Evolutionary conservation across 805 yeast species (phyloP), one percentile per base, ranked within the genome.

Genomic region (Saccharomycopsis malanga): DNA sequence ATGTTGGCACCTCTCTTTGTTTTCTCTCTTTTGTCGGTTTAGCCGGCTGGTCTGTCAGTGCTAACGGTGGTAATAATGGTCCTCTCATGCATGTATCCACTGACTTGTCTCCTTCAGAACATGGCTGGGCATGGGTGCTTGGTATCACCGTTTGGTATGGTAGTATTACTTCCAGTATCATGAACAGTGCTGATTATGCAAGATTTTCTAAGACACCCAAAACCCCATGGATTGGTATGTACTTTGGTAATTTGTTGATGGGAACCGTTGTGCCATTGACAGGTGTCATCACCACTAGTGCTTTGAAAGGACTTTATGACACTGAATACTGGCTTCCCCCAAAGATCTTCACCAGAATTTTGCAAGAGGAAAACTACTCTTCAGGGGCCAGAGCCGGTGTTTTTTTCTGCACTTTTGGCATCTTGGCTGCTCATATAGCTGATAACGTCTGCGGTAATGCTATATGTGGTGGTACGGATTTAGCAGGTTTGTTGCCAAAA

Each of bases 101-200:
- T 12, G 52, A 55, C 2, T 45, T 63, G 17, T 51, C 58, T 1
- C 39, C 60, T 4, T 48, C 64, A 6, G 56, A 61, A 24, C 62
- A 64, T 12, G 66, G 63, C 17, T 68, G 72, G 71, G 58, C 59
- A 59, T 69, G 72, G 71, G 44, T 69, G 4, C 65, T 65, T 46
- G 68, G 65, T 17, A 66, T 68, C 51, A 58, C 66, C 12, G 60
- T 62, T 21, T 67, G 72, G 70, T 67, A 65, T 43, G 66, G 71
- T 24, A 64, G 70, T 22, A 53, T 69, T 14, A 60, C 69, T 14
- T 59, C 69, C 3, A 70, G 64, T 47, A 63, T 68, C 39, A 60
- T 69, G 15, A 69, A 69, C 47, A 68, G 65, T 50, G 58, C 69
- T 23, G 73, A 69, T 53, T 69, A 60, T 49, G 62, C 72, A 4